Conservation (phyloP, 2,329 filamentous ascomycete genomes). For the Venturia asperata region DNA sequence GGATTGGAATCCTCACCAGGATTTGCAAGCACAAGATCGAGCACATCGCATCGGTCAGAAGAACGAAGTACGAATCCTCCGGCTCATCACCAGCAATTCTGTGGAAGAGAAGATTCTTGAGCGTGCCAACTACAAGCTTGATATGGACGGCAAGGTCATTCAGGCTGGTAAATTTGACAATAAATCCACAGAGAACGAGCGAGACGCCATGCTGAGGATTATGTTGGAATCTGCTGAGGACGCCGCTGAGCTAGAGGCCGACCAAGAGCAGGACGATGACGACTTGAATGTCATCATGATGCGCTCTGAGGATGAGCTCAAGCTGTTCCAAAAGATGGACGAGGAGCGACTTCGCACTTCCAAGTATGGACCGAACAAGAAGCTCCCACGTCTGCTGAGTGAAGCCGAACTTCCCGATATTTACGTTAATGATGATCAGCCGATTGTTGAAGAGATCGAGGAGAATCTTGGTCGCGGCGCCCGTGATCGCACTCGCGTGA, state of each 20-base stretch:
- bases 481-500: slow-evolving; percentile 86
- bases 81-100: slow-evolving; percentile 92
- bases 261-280: slow-evolving; percentile 91
- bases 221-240: slow-evolving; percentile 74
- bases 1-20: slow-evolving; percentile 98
- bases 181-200: slow-evolving; percentile 96
- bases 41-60: slow-evolving; percentile 99
- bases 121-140: slow-evolving; percentile 92
- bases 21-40: slow-evolving; percentile 98
- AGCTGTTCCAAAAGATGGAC: slow-evolving; percentile 75
- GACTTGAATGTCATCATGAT: slow-evolving; percentile 93
- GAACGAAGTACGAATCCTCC: slow-evolving; percentile 95
- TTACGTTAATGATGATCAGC: slow-evolving; percentile 80
- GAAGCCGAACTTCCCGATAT: slow-evolving; percentile 90
- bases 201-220: slow-evolving; percentile 91
- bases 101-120: slow-evolving; percentile 98
- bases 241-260: slow-evolving; percentile 68
- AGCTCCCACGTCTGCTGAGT: slow-evolving; percentile 69
- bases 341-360: slow-evolving; percentile 60
- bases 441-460: slow-evolving; percentile 69
- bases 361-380: slow-evolving; percentile 65
- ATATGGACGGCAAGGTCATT: slow-evolving; percentile 99
- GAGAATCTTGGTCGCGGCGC: slow-evolving; percentile 81
- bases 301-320: slow-evolving; percentile 72
- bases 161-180: slow-evolving; percentile 99